These are phyloP conservation scores for Alternaria dauci DNA, from an alignment of 2,329 filamentous ascomycete species.

Conservation along the genomic window DNA sequence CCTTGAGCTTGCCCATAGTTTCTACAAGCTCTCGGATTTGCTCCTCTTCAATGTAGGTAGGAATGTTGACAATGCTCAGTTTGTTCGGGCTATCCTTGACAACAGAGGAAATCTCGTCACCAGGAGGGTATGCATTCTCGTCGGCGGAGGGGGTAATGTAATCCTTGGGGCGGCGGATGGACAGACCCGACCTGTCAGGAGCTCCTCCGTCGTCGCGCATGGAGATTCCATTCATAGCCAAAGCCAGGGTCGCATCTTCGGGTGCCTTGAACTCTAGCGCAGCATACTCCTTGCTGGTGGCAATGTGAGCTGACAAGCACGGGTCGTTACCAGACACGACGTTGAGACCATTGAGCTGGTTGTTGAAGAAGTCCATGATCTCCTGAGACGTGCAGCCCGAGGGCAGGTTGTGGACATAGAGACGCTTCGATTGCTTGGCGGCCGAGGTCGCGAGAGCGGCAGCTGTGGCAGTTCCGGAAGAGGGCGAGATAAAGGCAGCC, in stretches of 20 bases:
- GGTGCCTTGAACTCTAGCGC: constrained; percentile 90
- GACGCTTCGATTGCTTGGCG: constrained; percentile 90
- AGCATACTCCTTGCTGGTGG: constrained; percentile 80
- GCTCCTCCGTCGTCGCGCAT: constrained; percentile 73
- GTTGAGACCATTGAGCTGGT: constrained; percentile 96
- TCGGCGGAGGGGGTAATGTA: constrained; percentile 85
- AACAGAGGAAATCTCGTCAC: constrained; percentile 77
- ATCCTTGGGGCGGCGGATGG: constrained; percentile 89
- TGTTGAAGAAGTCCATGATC: constrained; percentile 87
- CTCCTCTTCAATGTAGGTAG: constrained; percentile 85
- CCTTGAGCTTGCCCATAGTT: constrained; percentile 91
- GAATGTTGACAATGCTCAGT: constrained; percentile 90
- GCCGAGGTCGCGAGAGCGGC: constrained; percentile 91
- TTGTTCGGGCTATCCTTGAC: constrained; percentile 96
- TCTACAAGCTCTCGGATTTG: constrained; percentile 90
- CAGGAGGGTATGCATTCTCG: constrained; percentile 70
- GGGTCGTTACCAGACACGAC: constrained; percentile 84
- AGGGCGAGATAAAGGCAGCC: constrained; percentile 94
- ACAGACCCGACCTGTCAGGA: constrained; percentile 65
- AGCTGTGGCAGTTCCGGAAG: constrained; percentile 73
- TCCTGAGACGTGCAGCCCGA: constrained; percentile 75
- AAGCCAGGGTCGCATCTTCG: constrained; percentile 86
- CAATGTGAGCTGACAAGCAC: constrained; percentile 83
- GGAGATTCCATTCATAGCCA: constrained; percentile 86
- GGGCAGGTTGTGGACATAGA: constrained; percentile 87